Base-by-base conservation (phyloP, 1,284 basidiomycete species). In the Hymenochaete sp. region DNA sequence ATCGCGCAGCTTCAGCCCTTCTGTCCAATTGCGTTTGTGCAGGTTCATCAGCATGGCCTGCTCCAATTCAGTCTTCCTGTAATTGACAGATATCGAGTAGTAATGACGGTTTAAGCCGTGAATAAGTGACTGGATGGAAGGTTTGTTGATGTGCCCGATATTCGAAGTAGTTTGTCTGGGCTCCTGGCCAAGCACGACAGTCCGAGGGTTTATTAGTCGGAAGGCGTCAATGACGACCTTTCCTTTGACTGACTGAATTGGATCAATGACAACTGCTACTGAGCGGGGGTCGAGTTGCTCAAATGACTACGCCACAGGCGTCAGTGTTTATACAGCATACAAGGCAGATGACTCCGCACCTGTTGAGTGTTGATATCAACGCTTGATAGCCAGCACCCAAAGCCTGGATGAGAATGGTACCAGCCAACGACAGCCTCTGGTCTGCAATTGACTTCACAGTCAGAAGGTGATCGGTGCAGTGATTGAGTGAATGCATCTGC, bases 321-420 rank as follows among this genome's bases (percentile, higher is more conserved):
- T 41, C 49, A 44, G 42, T 48, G 53, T 48, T 16, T 43, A 51
- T 39, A 46, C 49, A 46, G 27, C 25, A 7, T n/a, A 37, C 32
- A 42, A 26, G 29, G 28, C 27, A n/a, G 28, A 19, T 8, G 44
- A 49, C 18, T 57, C 32, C 74, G 50, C 49, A 86, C 92, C 70
- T 96, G 93, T 64, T 99, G 96, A 4, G 96, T 99, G 68, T 98
- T 98, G 62, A 98, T 93, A 68, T 99, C 96, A 31, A 98, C 96
- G 56, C 91, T 93, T 41, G 92, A 96, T 31, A 99, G 70, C 96
- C 96, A 99, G 66, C 96, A 99, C 4, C 96, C 96, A 63, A 98
- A 99, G 24, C 96, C 96, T 44, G 96, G 96, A 71, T 99, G 96
- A 39, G 96, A 98, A 66, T 99, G 96, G 63, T 99, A 99, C 96